Conservation (phyloP, 225 moss, liverwort and hornwort genomes). For the Polytrichum commune region DNA sequence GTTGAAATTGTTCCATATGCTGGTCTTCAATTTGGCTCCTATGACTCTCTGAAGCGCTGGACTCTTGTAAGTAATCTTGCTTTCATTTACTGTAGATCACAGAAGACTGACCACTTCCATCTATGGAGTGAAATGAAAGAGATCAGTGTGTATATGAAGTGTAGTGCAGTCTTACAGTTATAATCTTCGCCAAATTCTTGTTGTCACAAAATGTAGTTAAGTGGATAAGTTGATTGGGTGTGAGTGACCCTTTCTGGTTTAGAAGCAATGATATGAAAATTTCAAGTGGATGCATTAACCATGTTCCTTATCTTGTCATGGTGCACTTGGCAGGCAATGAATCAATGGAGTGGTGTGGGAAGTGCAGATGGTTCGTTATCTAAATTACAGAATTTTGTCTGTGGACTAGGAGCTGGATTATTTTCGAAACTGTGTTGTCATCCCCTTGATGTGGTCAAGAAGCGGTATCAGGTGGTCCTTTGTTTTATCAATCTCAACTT, state of each 20-base stretch:
- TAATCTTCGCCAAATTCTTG: too few relatives aligned
- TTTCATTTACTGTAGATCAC: not conserved
- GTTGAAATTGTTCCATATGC: constrained; percentile 93
- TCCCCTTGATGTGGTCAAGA: constrained; percentile 88
- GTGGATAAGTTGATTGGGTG: too few relatives aligned
- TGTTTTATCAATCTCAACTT: not conserved
- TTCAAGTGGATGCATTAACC: too few relatives aligned
- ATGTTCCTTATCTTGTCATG: too few relatives aligned
- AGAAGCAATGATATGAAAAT: too few relatives aligned
- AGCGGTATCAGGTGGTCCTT: constrained; percentile 76
- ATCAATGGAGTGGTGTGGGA: constrained; percentile 22
- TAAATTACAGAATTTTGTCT: constrained; percentile 40
- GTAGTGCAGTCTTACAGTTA: too few relatives aligned
- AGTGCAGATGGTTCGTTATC: constrained; percentile 33
- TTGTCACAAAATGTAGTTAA: too few relatives aligned
- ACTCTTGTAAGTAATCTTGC: constrained; percentile 45
- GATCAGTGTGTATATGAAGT: too few relatives aligned
- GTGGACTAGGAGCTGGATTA: constrained; percentile 81
- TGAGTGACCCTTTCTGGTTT: too few relatives aligned
- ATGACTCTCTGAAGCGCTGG: constrained; percentile 79
- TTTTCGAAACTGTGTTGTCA: constrained; percentile 84
- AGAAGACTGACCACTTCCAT: too few relatives aligned
- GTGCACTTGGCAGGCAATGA: constrained; percentile 34
- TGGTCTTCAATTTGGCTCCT: constrained; percentile 90
- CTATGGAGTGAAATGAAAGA: too few relatives aligned